These are phyloP conservation scores for Ogataea neopini DNA, from an alignment of 805 yeast species.

Conservation along the genomic window DNA sequence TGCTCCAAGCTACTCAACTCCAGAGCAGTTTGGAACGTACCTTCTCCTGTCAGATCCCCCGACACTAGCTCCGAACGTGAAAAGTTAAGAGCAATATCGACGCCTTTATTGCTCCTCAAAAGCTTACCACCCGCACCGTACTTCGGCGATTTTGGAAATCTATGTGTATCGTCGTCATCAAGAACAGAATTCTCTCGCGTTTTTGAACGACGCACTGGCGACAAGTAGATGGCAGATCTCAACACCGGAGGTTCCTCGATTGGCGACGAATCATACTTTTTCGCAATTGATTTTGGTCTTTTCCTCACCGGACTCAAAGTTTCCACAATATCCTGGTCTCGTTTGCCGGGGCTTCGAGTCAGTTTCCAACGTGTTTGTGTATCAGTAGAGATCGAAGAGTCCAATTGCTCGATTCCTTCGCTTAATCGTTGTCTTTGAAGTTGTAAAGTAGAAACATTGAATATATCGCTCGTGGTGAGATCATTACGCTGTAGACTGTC, in stretches of 20 bases:
- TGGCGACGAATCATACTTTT: conserved; percentile 37
- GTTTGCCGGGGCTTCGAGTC: conserved; percentile 15
- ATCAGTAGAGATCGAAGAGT: conserved; percentile 5
- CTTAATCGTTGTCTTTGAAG: conserved; percentile 12
- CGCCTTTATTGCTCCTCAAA: conserved; percentile 31
- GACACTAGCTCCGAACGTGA: conserved; percentile 28
- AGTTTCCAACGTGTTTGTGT: conserved; percentile 18
- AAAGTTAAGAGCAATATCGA: conserved; percentile 29
- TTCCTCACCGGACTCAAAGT: conserved; percentile 17
- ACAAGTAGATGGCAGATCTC: conserved; percentile 25
- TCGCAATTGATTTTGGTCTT: conserved; percentile 21
- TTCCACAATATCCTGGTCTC: conserved; percentile 13
- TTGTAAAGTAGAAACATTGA: conserved; percentile 20
- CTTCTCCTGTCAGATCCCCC: conserved; percentile 20
- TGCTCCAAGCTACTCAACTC: conserved; percentile 18
- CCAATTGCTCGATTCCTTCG: conserved; percentile 7
- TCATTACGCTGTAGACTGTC: conserved; percentile 11
- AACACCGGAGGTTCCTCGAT: conserved; percentile 35
- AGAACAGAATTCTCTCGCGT: conserved; percentile 6
- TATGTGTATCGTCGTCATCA: conserved; percentile 24
- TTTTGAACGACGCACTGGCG: conserved; percentile 19
- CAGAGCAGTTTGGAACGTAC: conserved; percentile 24
- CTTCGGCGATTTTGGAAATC: conserved; percentile 51
- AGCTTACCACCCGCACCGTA: conserved; percentile 42
- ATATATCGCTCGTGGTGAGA: conserved; percentile 24